Evolutionary conservation across 306 rosid species (phyloP).

Genomic region (Quercus cerris): DNA sequence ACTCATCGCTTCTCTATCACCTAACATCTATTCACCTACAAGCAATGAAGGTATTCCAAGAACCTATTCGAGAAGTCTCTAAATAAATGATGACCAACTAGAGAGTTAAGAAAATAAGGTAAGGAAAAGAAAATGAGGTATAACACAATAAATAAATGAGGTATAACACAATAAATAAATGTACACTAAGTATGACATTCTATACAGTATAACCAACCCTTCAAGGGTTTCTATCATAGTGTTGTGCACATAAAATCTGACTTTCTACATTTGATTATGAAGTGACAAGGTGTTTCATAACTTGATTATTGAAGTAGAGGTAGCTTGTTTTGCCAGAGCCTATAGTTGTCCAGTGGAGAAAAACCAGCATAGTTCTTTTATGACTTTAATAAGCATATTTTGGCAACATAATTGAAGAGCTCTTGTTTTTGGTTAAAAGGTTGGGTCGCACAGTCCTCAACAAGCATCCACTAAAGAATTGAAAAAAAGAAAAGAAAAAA

Average conservation of each 20-base stretch:
- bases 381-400: conserved; percentile 47
- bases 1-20: too few relatives aligned
- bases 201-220: too few relatives aligned
- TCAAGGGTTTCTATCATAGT: too few relatives aligned
- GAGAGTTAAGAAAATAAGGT: too few relatives aligned
- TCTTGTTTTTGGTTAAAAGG: conserved; percentile 43
- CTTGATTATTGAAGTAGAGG: conserved; percentile 46
- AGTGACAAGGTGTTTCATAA: conserved; percentile 2
- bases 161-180: too few relatives aligned
- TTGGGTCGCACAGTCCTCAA: conserved; percentile 69
- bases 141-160: too few relatives aligned
- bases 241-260: neutral
- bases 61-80: too few relatives aligned
- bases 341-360: conserved; percentile 29
- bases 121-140: too few relatives aligned
- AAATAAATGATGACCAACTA: too few relatives aligned
- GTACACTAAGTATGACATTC: too few relatives aligned
- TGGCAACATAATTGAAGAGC: conserved; percentile 38
- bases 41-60: too few relatives aligned
- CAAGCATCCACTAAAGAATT: conserved; percentile 71
- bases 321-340: conserved; percentile 34
- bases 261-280: neutral
- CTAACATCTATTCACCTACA: too few relatives aligned
- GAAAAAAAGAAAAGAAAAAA: neutral
- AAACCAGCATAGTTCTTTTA: conserved; percentile 51